A percentile compares a stretch with the other conserved stretches of the same genome.
These are phyloP conservation scores for Curvularia sp. DNA, from an alignment of 2,329 filamentous ascomycete genomes.

Conservation along the genomic window DNA sequence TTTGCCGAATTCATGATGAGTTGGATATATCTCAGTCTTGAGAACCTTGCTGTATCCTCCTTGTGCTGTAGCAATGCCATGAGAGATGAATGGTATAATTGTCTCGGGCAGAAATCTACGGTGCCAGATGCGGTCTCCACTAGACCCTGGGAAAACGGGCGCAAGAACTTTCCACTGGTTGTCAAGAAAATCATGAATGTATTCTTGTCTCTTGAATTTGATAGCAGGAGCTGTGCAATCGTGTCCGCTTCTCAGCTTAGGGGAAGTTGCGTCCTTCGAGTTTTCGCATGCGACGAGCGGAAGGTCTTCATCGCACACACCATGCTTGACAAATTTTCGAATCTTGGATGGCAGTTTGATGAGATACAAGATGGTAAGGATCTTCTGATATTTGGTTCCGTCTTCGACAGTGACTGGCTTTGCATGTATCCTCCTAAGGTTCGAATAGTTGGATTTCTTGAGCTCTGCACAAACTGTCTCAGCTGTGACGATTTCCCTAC, in stretches of 20 bases:
- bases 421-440: neutral
- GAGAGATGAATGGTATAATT: neutral
- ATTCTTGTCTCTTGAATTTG: neutral
- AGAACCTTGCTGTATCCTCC: neutral
- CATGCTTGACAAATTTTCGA: neutral
- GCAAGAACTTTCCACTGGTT: neutral
- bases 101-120: neutral
- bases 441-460: neutral
- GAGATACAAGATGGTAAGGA: neutral
- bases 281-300: neutral
- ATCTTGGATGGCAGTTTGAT: conserved; percentile 2
- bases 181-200: neutral
- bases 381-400: neutral
- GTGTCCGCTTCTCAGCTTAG: neutral
- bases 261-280: neutral
- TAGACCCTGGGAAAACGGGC: neutral
- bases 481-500: neutral
- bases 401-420: neutral
- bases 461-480: neutral
- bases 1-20: neutral
- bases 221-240: neutral
- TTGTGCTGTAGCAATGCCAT: neutral
- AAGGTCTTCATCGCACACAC: neutral
- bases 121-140: neutral
- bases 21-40: neutral